Conservation (phyloP, 1,284 basidiomycete genomes). For the Moniliophthora roreri region DNA sequence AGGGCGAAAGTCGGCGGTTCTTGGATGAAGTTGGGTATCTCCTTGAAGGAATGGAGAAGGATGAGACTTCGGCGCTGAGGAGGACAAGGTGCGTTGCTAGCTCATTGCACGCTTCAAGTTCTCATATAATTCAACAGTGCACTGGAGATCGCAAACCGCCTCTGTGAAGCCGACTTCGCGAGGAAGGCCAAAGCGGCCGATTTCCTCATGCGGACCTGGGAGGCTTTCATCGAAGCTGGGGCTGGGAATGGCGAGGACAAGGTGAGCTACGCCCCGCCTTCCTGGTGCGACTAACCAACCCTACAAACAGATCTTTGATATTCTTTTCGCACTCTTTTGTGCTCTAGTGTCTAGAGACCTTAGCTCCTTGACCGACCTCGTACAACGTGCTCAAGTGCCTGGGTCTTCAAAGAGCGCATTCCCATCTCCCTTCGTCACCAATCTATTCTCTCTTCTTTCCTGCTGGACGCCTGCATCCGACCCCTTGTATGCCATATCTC, state of each 20-base stretch:
- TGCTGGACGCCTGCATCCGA: constrained; percentile 26
- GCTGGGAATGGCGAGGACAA: constrained; percentile 59
- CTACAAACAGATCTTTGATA: constrained; percentile 51
- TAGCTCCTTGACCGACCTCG: constrained; percentile 51
- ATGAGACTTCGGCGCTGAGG: constrained; percentile 52
- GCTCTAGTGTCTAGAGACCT: constrained; percentile 59
- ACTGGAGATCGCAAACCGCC: constrained; percentile 68
- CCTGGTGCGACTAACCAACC: constrained; percentile 6
- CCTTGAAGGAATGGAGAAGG: constrained; percentile 68
- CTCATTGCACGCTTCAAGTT: constrained; percentile 2
- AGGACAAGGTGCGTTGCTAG: constrained; percentile 53
- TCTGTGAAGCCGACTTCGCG: constrained; percentile 71
- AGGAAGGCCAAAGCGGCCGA: constrained; percentile 74
- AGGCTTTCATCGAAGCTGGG: constrained; percentile 55
- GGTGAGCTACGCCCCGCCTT: constrained; percentile 30
- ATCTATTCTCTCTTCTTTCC: constrained; percentile 47
- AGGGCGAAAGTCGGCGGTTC: constrained; percentile 77
- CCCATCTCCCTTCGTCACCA: constrained; percentile 27
- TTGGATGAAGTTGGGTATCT: constrained; percentile 80
- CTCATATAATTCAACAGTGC: constrained; percentile 44
- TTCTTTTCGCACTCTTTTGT: constrained; percentile 55
- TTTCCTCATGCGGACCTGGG: constrained; percentile 66
- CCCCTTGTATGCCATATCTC: constrained; percentile 16
- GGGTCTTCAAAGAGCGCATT: constrained; percentile 3
- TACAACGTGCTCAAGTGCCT: constrained; percentile 28